A percentile compares a stretch with the other conserved stretches of the same genome.
Conservation (phyloP, 2,329 filamentous ascomycete species). For the Botrytis hyacinthi region DNA sequence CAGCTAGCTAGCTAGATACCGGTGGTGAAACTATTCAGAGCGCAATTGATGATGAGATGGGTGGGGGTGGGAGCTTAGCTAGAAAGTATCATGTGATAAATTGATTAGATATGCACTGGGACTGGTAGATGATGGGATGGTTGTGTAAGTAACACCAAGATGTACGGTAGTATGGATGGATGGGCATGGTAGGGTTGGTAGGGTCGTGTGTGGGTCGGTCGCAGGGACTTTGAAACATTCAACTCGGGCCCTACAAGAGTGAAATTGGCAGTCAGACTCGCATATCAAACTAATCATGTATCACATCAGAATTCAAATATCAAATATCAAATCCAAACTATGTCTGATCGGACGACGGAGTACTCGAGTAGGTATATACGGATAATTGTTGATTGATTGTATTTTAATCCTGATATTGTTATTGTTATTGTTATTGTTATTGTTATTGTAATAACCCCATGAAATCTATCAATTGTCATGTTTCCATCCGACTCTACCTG, state of each 20-base stretch:
- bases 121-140: not conserved
- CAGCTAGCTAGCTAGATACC: not conserved
- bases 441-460: too few relatives aligned
- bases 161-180: too few relatives aligned
- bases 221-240: not conserved
- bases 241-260: not conserved
- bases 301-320: not conserved
- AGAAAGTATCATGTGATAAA: not conserved
- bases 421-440: too few relatives aligned
- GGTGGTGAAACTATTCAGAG: constrained; percentile 16
- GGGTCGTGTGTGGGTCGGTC: not conserved
- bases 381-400: not conserved
- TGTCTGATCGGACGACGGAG: not conserved
- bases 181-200: not conserved
- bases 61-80: not conserved
- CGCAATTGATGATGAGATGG: not conserved
- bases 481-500: not conserved
- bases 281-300: not conserved
- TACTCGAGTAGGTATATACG: too few relatives aligned
- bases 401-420: not conserved
- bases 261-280: not conserved
- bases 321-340: not conserved
- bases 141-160: not conserved
- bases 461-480: not conserved
- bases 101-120: not conserved